Evolutionary conservation across 129 eudicot genomes (phyloP), one percentile per base, ranked within the genome.

Genomic region (Artemisia annua): DNA sequence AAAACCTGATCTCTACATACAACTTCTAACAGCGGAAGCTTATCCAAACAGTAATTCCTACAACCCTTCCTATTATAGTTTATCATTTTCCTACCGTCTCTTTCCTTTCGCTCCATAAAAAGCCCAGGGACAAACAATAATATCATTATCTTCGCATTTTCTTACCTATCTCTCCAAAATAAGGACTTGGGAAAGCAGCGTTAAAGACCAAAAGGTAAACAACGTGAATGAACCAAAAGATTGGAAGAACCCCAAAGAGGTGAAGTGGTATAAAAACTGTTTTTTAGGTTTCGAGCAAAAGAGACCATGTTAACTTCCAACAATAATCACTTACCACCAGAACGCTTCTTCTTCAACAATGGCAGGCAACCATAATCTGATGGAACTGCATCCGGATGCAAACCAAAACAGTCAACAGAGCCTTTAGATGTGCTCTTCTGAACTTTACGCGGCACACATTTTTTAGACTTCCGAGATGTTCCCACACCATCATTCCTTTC

Each of bases 401-500:
- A 83, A 73, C 59, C 46, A 68, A 57, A 12, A 54, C 70, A 80
- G 52, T 60, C 85, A 62, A 75, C 90, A 49, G 82, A 70, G 72
- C 81, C 88, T 85, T 79, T 85, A 62, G 87, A 76, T 49, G 77
- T 48, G 73, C 70, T 70, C 19, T 82, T 83, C 43, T 70, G 89
- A 44, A 67, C 77, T 83, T 88, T 94, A 48, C 67, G 82, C 68
- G 82, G 96, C 66, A 82, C 55, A 69, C 88, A 97, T 77, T 90
- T 94, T 72, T 83, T 84, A 80, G 93, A 78, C 77, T 86, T 94
- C 63, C 85, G 82, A 35, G 97, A 86, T 76, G 91, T 75, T 73
- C 87, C 97, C 15, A 69, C 88, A 50, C 89, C 91, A 57, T 83
- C 97, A 78, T 86, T 79, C 79, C 91, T 94, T 82, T 94, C 97